Percentiles rank a stretch among this genome's conserved stretches.
Evolutionary conservation across 2,329 filamentous ascomycete species (phyloP).

Genomic region (Fusarium armeniacum): DNA sequence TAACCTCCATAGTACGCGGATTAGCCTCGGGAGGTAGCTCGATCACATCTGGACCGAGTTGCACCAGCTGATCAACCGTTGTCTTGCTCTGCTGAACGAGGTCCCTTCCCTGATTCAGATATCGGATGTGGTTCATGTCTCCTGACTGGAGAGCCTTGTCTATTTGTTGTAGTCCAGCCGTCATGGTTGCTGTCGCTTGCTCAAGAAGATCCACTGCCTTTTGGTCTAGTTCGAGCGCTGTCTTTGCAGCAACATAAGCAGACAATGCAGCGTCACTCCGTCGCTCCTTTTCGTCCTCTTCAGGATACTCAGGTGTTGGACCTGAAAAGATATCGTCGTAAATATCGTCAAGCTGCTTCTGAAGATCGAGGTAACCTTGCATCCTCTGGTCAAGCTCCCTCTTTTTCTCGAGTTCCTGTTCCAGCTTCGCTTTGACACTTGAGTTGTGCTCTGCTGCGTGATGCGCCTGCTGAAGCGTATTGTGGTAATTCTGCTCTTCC

Average conservation of each 20-base stretch:
- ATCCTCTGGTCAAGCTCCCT: conserved; percentile 55
- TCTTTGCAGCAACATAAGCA: conserved; percentile 56
- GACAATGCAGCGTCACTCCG: conserved; percentile 53
- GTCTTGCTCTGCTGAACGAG: conserved; percentile 27
- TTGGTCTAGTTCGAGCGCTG: conserved; percentile 56
- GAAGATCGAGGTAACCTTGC: conserved; percentile 56
- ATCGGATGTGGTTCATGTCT: conserved; percentile 43
- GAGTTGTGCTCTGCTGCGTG: conserved; percentile 60
- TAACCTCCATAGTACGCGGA: conserved; percentile 56
- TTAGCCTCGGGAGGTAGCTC: conserved; percentile 57
- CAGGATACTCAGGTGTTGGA: conserved; percentile 65
- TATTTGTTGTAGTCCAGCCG: conserved; percentile 55
- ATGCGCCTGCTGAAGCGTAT: conserved; percentile 64
- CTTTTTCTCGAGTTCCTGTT: conserved; percentile 56
- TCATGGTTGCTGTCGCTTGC: conserved; percentile 55
- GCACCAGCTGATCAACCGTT: conserved; percentile 31
- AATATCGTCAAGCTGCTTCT: conserved; percentile 64
- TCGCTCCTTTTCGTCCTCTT: conserved; percentile 65
- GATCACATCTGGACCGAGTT: conserved; percentile 26
- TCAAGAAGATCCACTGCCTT: conserved; percentile 59
- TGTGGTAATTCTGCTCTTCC: conserved; percentile 69
- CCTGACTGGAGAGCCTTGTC: conserved; percentile 58
- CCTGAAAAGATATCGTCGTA: conserved; percentile 68
- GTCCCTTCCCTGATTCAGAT: conserved; percentile 35
- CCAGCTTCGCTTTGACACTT: conserved; percentile 57